Evolutionary conservation across 257 asterid genomes (phyloP).

Genomic region (Capsicum rhomboideum): DNA sequence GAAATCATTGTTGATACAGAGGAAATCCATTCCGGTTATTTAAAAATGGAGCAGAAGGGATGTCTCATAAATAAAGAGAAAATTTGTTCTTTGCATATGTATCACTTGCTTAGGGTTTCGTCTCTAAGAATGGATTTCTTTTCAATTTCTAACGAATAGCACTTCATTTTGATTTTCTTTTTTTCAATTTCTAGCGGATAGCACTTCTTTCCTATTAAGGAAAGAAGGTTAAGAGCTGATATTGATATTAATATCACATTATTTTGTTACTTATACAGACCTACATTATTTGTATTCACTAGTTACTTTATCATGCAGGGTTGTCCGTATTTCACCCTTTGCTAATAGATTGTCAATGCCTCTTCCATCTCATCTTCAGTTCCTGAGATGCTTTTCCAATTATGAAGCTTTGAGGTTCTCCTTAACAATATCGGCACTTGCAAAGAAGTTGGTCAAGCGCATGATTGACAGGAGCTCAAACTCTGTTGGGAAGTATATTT

Average conservation of each 20-base stretch:
- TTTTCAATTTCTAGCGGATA: background rate
- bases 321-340: conserved; percentile 70
- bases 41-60: background rate
- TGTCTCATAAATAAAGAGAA: background rate
- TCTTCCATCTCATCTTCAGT: conserved; percentile 67
- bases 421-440: conserved; percentile 44
- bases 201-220: background rate
- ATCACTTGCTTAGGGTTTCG: background rate
- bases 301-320: conserved; percentile 35
- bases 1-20: background rate
- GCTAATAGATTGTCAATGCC: conserved; percentile 73
- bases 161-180: background rate
- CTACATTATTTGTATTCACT: background rate
- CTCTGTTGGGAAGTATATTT: conserved; percentile 58
- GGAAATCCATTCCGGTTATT: background rate
- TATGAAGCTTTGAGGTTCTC: conserved; percentile 80
- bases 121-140: background rate
- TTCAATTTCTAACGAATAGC: background rate
- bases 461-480: conserved; percentile 55
- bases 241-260: background rate
- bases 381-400: conserved; percentile 67
- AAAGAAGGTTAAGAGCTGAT: background rate
- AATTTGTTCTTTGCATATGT: background rate
- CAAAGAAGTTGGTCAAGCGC: conserved; percentile 41
- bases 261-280: background rate